phyloP scores from a whole-genome alignment of 371 early-diverging fungal species.

The Dentiscutata heterogama region DNA sequence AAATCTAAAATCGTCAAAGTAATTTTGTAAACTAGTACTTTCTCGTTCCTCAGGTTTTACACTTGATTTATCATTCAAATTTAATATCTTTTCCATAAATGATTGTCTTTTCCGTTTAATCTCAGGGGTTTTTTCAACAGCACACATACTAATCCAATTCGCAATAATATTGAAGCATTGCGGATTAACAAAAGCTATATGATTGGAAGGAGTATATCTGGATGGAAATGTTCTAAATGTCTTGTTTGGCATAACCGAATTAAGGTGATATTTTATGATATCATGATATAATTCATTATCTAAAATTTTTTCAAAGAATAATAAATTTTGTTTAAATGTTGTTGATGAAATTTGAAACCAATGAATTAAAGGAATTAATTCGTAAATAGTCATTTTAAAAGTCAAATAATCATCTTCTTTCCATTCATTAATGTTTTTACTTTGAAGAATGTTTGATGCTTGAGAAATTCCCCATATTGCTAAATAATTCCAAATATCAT shows the following conservation, averaged over 20 bases:
- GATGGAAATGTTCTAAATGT: too few relatives aligned
- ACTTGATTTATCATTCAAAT: too few relatives aligned
- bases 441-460: background rate
- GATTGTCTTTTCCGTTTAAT: too few relatives aligned
- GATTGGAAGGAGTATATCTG: too few relatives aligned
- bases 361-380: constrained; percentile 14
- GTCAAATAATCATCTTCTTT: background rate
- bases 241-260: background rate
- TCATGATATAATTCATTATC: background rate
- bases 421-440: background rate
- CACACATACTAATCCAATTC: too few relatives aligned
- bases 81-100: too few relatives aligned
- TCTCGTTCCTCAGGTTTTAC: too few relatives aligned
- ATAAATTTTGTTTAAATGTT: background rate
- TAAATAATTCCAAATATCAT: constrained; percentile 15
- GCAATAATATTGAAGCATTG: too few relatives aligned
- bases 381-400: background rate
- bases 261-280: background rate
- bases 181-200: too few relatives aligned
- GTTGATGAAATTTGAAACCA: constrained; percentile 2
- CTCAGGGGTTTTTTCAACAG: too few relatives aligned
- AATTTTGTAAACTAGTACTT: too few relatives aligned
- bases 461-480: constrained; percentile 17
- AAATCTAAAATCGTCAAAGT: too few relatives aligned
- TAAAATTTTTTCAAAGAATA: background rate